These are phyloP conservation scores for Dianthus caryophyllus DNA, from an alignment of 148 eudicot genomes.

Conservation along the genomic window DNA sequence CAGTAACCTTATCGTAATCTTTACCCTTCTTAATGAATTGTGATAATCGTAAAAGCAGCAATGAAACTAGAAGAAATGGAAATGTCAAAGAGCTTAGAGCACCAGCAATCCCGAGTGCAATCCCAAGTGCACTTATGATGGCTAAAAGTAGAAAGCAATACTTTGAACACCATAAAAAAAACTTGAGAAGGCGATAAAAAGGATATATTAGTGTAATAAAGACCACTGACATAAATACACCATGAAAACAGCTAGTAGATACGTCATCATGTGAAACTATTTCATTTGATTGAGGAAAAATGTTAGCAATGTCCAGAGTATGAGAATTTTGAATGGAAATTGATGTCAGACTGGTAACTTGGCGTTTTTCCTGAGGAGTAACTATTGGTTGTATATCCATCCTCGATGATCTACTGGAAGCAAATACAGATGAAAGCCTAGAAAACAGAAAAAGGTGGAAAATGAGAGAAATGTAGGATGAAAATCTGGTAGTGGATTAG, in stretches of 20 bases:
- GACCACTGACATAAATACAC: no score
- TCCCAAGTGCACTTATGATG: not conserved
- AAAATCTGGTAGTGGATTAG: not conserved
- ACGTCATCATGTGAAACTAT: not conserved
- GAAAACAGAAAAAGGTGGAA: not conserved
- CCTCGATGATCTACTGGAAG: not conserved
- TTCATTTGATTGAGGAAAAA: not conserved
- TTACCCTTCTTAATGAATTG: constrained; percentile 9
- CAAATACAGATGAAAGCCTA: not conserved
- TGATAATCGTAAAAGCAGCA: not conserved
- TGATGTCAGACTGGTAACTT: not conserved
- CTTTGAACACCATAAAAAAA: not conserved
- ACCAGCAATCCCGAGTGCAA: not conserved
- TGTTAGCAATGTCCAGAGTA: not conserved
- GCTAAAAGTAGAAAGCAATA: not conserved
- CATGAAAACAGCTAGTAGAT: not conserved
- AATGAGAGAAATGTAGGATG: not conserved
- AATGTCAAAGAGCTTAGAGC: not conserved
- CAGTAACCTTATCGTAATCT: constrained; percentile 10
- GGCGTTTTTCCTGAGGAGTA: not conserved
- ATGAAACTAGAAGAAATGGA: constrained; percentile 9
- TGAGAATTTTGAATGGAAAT: not conserved
- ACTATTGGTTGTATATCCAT: not conserved
- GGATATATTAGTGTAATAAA: not conserved
- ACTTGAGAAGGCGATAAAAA: not conserved